Evolutionary conservation across 805 yeast genomes (phyloP).

Genomic region (Starmerella stellata): DNA sequence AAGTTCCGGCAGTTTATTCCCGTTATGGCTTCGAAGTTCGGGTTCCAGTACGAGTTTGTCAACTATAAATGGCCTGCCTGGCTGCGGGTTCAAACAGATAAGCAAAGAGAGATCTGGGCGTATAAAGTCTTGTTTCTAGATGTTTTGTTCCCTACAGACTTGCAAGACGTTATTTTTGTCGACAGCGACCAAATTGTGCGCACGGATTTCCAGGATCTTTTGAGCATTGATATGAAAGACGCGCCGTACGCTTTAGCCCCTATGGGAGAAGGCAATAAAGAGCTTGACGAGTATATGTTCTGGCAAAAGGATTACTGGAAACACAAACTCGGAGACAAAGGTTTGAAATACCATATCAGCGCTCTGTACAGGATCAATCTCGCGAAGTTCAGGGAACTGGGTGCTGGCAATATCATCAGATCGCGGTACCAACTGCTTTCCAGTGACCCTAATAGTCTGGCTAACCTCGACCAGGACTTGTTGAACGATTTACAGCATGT

Average conservation of each 20-base stretch:
- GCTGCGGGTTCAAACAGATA: constrained; percentile 62
- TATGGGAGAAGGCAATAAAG: constrained; percentile 63
- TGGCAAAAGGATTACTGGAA: constrained; percentile 94
- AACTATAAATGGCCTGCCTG: constrained; percentile 86
- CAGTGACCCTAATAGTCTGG: constrained; percentile 57
- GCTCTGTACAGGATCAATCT: constrained; percentile 74
- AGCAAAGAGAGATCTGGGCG: constrained; percentile 71
- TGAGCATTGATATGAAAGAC: constrained; percentile 51
- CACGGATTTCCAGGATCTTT: constrained; percentile 51
- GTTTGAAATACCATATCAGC: constrained; percentile 52
- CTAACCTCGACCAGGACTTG: constrained; percentile 79
- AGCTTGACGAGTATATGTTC: constrained; percentile 71
- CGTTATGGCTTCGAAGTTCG: constrained; percentile 35
- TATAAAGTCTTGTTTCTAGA: constrained; percentile 75
- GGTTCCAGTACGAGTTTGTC: constrained; percentile 58
- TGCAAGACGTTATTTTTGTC: constrained; percentile 63
- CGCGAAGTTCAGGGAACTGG: constrained; percentile 38
- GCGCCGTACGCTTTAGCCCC: constrained; percentile 79
- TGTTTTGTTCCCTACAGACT: constrained; percentile 62
- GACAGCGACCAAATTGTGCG: constrained; percentile 75
- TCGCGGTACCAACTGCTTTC: constrained; percentile 71
- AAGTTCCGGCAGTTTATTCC: constrained; percentile 46
- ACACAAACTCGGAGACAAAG: constrained; percentile 33
- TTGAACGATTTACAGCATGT: constrained; percentile 67
- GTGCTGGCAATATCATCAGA: constrained; percentile 67